Evolutionary conservation across 371 early-diverging fungal species (phyloP).

Genomic region (Mortierella sp.): DNA sequence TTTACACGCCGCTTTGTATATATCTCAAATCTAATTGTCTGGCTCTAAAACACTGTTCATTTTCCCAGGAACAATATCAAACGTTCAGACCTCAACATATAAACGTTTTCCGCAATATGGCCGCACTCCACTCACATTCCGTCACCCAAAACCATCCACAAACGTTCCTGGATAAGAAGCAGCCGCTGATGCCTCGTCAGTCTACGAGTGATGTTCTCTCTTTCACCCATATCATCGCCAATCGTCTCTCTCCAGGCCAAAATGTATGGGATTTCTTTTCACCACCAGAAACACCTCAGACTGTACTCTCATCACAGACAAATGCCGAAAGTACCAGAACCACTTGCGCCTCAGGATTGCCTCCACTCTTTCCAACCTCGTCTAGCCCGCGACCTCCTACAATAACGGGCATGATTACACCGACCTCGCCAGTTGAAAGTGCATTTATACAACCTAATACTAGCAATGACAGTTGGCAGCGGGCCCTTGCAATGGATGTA

Average conservation of each 20-base stretch:
- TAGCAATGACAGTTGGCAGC: not conserved
- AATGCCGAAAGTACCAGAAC: not conserved
- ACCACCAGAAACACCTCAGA: slow-evolving; percentile 6
- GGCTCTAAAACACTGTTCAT: too few species aligned
- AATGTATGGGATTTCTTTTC: slow-evolving; percentile 54
- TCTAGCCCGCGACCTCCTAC: slow-evolving; percentile 10
- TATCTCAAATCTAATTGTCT: too few species aligned
- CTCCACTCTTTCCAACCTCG: slow-evolving; percentile 6
- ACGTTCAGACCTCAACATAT: too few species aligned
- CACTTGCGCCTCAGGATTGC: not conserved
- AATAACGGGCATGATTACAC: not conserved
- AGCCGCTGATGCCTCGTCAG: slow-evolving; percentile 48
- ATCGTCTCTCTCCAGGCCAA: slow-evolving; percentile 44
- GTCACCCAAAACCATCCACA: slow-evolving; percentile 23
- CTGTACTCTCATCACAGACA: not conserved
- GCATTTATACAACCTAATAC: not conserved
- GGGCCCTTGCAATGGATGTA: slow-evolving; percentile 1
- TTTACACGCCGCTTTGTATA: too few species aligned
- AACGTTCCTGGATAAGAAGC: slow-evolving; percentile 45
- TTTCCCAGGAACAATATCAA: too few species aligned
- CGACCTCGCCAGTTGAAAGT: slow-evolving; percentile 1
- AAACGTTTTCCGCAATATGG: slow-evolving; percentile 1
- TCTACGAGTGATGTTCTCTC: slow-evolving; percentile 48
- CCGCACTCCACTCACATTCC: slow-evolving; percentile 15
- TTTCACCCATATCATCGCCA: slow-evolving; percentile 46